Evolutionary conservation across 495 filamentous ascomycete genomes (phyloP).

Genomic region (Pyrenopolyporus hunteri): DNA sequence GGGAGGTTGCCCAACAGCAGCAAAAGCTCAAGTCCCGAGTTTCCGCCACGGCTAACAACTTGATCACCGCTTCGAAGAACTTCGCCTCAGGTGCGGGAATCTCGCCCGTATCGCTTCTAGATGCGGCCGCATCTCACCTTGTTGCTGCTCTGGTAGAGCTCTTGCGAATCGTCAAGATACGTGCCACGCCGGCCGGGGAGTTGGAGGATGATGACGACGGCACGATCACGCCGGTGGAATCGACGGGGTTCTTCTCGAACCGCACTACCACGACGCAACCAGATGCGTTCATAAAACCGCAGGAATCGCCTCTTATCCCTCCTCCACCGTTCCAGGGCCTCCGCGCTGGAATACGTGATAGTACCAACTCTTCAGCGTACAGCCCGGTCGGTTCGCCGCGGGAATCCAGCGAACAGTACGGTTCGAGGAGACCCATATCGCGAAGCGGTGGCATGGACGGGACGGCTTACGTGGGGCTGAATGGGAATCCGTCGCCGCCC

Average conservation of each 20-base stretch:
- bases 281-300: slow-evolving; percentile 38
- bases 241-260: slow-evolving; percentile 60
- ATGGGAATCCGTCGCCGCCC: slow-evolving; percentile 45
- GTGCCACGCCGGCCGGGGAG: slow-evolving; percentile 73
- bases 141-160: slow-evolving; percentile 85
- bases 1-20: slow-evolving; percentile 56
- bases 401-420: slow-evolving; percentile 50
- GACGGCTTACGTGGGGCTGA: slow-evolving; percentile 42
- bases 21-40: slow-evolving; percentile 77
- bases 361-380: slow-evolving; percentile 60
- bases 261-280: slow-evolving; percentile 45
- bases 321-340: slow-evolving; percentile 60
- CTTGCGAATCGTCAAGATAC: slow-evolving; percentile 81
- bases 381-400: slow-evolving; percentile 61
- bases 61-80: slow-evolving; percentile 93
- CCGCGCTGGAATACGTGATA: slow-evolving; percentile 45
- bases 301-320: slow-evolving; percentile 44
- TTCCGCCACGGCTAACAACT: slow-evolving; percentile 90
- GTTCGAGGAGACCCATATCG: slow-evolving; percentile 43
- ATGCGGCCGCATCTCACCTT: slow-evolving; percentile 94
- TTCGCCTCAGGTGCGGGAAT: slow-evolving; percentile 80
- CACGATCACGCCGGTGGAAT: slow-evolving; percentile 58
- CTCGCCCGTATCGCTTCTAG: slow-evolving; percentile 91
- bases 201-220: slow-evolving; percentile 77
- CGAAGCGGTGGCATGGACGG: slow-evolving; percentile 42